These are phyloP conservation scores for Corylus americana DNA, from an alignment of 306 rosid genomes.

Conservation along the genomic window DNA sequence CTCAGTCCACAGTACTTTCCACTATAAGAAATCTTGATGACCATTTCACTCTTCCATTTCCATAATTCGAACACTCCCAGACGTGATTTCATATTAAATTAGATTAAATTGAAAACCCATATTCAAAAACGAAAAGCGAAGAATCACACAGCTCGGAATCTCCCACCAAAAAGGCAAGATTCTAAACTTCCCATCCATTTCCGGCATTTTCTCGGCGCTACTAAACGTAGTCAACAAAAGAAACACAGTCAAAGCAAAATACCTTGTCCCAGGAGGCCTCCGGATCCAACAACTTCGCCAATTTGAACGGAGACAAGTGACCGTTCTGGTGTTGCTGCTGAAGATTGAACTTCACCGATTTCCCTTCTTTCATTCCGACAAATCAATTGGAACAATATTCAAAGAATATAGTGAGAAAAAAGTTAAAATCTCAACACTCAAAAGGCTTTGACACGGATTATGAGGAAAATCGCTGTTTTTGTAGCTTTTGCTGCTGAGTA, in stretches of 20 bases:
- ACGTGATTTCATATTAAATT: background rate
- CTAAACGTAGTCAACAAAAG: background rate
- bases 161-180: background rate
- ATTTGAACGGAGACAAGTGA: constrained; percentile 84
- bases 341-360: constrained; percentile 57
- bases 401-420: background rate
- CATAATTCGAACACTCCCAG: background rate
- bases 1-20: constrained; percentile 3
- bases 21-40: background rate
- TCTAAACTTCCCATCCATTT: background rate
- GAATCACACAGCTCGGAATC: background rate
- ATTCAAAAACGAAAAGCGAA: background rate
- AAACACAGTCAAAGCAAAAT: constrained; percentile 4
- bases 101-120: background rate
- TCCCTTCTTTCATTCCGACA: constrained; percentile 82
- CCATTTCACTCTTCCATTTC: constrained; percentile 2
- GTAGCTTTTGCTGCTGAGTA: background rate
- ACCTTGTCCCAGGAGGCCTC: constrained; percentile 99
- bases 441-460: background rate
- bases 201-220: background rate
- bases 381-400: background rate
- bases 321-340: constrained; percentile 80
- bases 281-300: constrained; percentile 90
- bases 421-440: background rate
- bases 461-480: background rate